Evolutionary conservation across 495 filamentous ascomycete species (phyloP), one percentile per base, ranked within the genome.

Genomic region (Neurospora pannonica): DNA sequence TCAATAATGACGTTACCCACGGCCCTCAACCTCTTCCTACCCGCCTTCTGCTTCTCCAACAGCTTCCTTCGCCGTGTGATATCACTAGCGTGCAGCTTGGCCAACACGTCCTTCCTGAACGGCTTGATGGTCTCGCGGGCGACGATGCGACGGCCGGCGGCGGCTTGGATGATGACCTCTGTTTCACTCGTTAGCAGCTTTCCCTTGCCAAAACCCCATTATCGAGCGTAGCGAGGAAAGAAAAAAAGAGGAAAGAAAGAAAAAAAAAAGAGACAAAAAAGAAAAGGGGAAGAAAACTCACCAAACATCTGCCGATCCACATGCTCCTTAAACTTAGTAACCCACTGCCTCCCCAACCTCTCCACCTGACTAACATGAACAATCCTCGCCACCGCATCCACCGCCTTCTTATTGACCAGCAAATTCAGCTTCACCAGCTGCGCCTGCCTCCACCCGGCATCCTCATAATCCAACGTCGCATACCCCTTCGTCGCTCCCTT

Each of bases 1-100:
- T 98, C 94, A 83, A 99, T 98, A 37, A 92, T 87, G 9, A 99
- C 94, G 78, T 97, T 90, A 28, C 90, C 91, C 24, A 92, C 88
- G 3, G 89, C 84, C 72, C 88, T 88, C 73, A 98, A 82, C 84
- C 90, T 92, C 88, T 97, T 98, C 74, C 93, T 88, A 1, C 96
- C 96, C 77, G 95, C 95, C 85, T 99, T 99, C 83, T 99, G 96
- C 86, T 94, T 97, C 84, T 98, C 95, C 54, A 99, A 80, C 75
- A 99, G 82, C 83, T 99, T 99, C 79, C 90, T 87, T 70, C 94
- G 88, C 40, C 96, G 86, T 11, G 88, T 88, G 21, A 97, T 88
- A 84, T 99, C 96, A 77, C 90, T 91, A 10, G 97, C 96, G 80
- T 99, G 97, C 73, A 99, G 86, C 82, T 99, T 99, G 40, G 92